These are phyloP conservation scores for Salicornia ramosissima DNA, from an alignment of 148 eudicot genomes.

Conservation along the genomic window DNA sequence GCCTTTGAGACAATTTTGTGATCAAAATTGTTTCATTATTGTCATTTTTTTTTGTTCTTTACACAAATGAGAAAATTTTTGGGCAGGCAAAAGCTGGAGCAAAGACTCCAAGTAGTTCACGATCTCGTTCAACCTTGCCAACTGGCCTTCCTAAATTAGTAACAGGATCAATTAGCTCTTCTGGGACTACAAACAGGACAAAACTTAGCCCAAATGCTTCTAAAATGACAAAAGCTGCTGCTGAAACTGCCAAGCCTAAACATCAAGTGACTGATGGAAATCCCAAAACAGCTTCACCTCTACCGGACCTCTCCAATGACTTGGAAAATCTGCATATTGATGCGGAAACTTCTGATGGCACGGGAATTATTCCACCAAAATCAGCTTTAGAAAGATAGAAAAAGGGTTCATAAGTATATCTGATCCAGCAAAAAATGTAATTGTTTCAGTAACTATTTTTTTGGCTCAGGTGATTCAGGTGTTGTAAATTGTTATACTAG, in stretches of 20 bases:
- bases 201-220: constrained; percentile 32
- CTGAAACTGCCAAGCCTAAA: constrained; percentile 31
- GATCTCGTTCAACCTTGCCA: constrained; percentile 45
- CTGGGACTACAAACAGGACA: constrained; percentile 39
- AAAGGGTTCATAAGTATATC: constrained; percentile 6
- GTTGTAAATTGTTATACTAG: too few relatives aligned
- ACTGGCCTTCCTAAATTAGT: constrained; percentile 39
- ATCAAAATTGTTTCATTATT: neutral
- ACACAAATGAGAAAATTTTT: constrained; percentile 12
- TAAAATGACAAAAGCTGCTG: constrained; percentile 21
- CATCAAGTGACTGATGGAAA: constrained; percentile 18
- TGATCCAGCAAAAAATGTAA: constrained; percentile 14
- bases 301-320: constrained; percentile 24
- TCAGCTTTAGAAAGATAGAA: constrained; percentile 15
- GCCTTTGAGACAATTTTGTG: too few relatives aligned
- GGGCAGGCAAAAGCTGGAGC: constrained; percentile 55
- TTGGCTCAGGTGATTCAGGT: too few relatives aligned
- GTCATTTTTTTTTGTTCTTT: neutral
- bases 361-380: neutral
- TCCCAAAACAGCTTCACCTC: constrained; percentile 25
- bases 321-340: constrained; percentile 23
- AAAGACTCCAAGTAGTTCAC: constrained; percentile 48
- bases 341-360: constrained; percentile 19
- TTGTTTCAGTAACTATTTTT: too few relatives aligned
- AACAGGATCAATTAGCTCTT: constrained; percentile 32